Evolutionary conservation across 441 rosid genomes (phyloP).

Genomic region (Arabidopsis hybrid): DNA sequence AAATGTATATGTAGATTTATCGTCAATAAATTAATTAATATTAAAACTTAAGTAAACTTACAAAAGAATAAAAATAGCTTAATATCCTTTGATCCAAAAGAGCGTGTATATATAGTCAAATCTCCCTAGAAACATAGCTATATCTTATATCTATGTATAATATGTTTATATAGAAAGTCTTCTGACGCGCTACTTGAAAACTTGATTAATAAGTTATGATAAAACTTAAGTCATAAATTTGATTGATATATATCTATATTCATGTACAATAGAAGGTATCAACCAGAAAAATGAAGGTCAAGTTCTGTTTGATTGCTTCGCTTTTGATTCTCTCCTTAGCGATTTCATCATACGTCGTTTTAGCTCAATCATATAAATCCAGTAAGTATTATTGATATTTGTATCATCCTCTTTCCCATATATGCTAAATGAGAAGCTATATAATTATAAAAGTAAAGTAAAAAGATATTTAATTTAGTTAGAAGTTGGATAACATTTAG

Average conservation of each 20-base stretch:
- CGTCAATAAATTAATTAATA: background rate
- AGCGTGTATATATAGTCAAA: background rate
- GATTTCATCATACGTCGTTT: conserved; percentile 8
- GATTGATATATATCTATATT: background rate
- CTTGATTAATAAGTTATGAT: conserved; percentile 8
- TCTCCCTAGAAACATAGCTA: background rate
- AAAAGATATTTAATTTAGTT: background rate
- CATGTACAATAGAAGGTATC: conserved; percentile 1
- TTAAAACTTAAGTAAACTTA: background rate
- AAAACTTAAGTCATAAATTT: conserved; percentile 6
- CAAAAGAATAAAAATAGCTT: background rate
- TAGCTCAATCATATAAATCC: conserved; percentile 6
- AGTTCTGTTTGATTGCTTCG: conserved; percentile 22
- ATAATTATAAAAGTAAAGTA: background rate
- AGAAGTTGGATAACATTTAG: conserved; percentile 14
- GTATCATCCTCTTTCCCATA: background rate
- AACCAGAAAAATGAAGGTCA: conserved; percentile 22
- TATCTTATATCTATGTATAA: conserved; percentile 9
- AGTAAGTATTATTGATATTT: conserved; percentile 13
- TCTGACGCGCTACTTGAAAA: conserved; percentile 23
- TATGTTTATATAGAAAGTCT: conserved; percentile 11
- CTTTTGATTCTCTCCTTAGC: conserved; percentile 31
- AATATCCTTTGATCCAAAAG: conserved; percentile 6
- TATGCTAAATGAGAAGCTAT: background rate
- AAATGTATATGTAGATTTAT: too few species aligned